Percentiles rank a stretch among this genome's conserved stretches.
These are phyloP conservation scores for Pleurotus pulmonarius DNA, from an alignment of 768 basidiomycete genomes.

Conservation along the genomic window DNA sequence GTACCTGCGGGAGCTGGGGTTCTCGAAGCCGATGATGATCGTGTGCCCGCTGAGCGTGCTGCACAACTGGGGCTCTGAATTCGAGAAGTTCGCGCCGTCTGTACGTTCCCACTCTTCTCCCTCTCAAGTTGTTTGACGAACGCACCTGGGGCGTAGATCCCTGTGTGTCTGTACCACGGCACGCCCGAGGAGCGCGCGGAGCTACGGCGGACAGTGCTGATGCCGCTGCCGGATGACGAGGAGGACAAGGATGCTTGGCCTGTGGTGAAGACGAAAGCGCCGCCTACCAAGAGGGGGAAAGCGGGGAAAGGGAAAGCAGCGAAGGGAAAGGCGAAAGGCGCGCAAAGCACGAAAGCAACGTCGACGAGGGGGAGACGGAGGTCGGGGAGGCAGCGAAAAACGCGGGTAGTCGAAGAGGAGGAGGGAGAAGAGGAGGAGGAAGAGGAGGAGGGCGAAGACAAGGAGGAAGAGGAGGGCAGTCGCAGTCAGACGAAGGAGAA, in stretches of 20 bases:
- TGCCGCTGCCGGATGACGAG: slow-evolving; percentile 21
- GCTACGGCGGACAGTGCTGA: slow-evolving; percentile 62
- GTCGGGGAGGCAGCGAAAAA: neutral
- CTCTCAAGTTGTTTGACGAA: neutral
- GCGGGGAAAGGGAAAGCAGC: slow-evolving; percentile 12
- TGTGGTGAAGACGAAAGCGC: slow-evolving; percentile 8
- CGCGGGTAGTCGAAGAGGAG: slow-evolving; percentile 2
- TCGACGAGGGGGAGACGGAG: neutral
- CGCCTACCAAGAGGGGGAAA: neutral
- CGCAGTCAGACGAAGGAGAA: slow-evolving; percentile 1
- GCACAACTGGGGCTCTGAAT: slow-evolving; percentile 89
- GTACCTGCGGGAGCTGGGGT: slow-evolving; percentile 72
- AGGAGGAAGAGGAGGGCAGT: slow-evolving; percentile 9
- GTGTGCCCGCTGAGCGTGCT: slow-evolving; percentile 93
- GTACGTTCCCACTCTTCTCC: slow-evolving; percentile 34
- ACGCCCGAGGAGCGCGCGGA: slow-evolving; percentile 76
- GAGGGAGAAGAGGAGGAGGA: slow-evolving; percentile 16
- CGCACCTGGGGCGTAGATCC: slow-evolving; percentile 47
- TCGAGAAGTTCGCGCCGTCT: slow-evolving; percentile 75
- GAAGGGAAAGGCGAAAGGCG: slow-evolving; percentile 9
- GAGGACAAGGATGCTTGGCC: slow-evolving; percentile 7
- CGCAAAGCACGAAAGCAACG: neutral
- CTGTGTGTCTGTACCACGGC: slow-evolving; percentile 91
- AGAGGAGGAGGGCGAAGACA: slow-evolving; percentile 12
- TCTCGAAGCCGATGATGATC: slow-evolving; percentile 75